Percentiles rank a stretch among this genome's conserved stretches.
These are phyloP conservation scores for Sabuloglossum arenarium DNA, from an alignment of 495 filamentous ascomycete species.

Conservation along the genomic window DNA sequence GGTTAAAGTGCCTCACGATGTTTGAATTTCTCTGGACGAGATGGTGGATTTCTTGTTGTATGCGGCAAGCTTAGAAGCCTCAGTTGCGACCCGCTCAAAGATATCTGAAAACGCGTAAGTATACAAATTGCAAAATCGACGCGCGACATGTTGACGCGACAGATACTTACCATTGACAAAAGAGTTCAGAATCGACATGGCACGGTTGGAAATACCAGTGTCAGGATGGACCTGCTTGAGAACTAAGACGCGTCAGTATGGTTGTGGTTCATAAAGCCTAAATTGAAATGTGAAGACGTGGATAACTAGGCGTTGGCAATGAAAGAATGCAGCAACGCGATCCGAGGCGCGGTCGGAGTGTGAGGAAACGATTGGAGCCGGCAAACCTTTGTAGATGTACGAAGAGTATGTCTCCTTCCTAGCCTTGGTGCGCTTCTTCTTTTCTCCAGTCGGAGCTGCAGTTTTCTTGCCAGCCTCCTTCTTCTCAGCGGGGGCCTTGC, in stretches of 20 bases:
- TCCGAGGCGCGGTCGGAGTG: background rate
- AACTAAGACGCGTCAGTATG: constrained; percentile 40
- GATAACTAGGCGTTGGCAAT: no score
- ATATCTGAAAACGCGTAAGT: constrained; percentile 47
- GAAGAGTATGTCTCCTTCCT: constrained; percentile 99
- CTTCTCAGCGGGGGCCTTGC: constrained; percentile 84
- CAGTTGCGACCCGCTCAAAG: constrained; percentile 97
- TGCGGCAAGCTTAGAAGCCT: constrained; percentile 95
- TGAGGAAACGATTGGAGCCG: background rate
- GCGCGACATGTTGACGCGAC: background rate
- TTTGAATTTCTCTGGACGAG: constrained; percentile 98
- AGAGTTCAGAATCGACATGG: constrained; percentile 98
- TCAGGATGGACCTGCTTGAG: constrained; percentile 99
- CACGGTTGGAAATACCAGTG: constrained; percentile 99
- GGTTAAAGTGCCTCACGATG: constrained; percentile 40
- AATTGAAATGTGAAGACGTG: constrained; percentile 2
- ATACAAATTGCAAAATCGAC: background rate
- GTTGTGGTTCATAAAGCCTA: constrained; percentile 1
- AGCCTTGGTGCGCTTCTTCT: constrained; percentile 99
- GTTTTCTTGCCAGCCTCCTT: constrained; percentile 99
- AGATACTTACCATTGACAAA: constrained; percentile 83
- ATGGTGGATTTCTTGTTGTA: constrained; percentile 99
- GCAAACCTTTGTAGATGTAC: constrained; percentile 99
- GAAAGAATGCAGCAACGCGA: constrained; percentile 8
- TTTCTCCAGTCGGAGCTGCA: constrained; percentile 71